These are phyloP conservation scores for Aaosphaeria arxii DNA, from an alignment of 2,329 filamentous ascomycete genomes.

Conservation along the genomic window DNA sequence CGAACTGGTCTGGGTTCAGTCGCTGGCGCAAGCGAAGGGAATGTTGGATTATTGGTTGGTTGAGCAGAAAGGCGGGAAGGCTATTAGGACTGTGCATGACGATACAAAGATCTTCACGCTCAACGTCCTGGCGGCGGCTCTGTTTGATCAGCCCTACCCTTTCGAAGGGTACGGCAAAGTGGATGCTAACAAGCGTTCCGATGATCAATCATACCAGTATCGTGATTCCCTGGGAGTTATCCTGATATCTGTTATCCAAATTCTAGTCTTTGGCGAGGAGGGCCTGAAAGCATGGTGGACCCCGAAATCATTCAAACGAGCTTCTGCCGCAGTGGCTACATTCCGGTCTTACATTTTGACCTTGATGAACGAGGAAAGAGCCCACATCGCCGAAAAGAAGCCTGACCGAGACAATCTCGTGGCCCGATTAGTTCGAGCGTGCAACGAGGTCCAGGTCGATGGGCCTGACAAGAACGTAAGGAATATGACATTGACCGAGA, in stretches of 20 bases:
- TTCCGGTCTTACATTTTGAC: constrained; percentile 6
- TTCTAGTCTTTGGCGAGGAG: constrained; percentile 8
- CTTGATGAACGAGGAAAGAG: constrained; percentile 8
- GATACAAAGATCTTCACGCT: constrained; percentile 11
- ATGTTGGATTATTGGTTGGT: constrained; percentile 17
- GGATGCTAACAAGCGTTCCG: neutral
- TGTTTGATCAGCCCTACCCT: constrained; percentile 8
- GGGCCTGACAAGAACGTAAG: constrained; percentile 1
- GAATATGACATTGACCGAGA: constrained; percentile 10
- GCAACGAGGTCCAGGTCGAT: too few species aligned
- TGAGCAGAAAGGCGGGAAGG: neutral
- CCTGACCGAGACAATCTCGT: constrained; percentile 5
- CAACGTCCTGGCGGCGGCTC: constrained; percentile 10
- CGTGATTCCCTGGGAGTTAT: constrained; percentile 8
- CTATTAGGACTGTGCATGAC: constrained; percentile 3
- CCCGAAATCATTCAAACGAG: constrained; percentile 6
- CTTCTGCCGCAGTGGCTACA: constrained; percentile 4
- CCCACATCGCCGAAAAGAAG: constrained; percentile 2
- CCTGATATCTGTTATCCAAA: constrained; percentile 6
- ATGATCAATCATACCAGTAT: constrained; percentile 7
- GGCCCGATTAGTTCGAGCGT: constrained; percentile 6
- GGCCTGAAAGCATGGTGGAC: constrained; percentile 8
- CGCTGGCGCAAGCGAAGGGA: constrained; percentile 8
- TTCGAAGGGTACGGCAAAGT: constrained; percentile 3
- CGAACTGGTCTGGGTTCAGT: constrained; percentile 19